phyloP scores from a whole-genome alignment of 495 filamentous ascomycete species.

The Apodospora peruviana region DNA sequence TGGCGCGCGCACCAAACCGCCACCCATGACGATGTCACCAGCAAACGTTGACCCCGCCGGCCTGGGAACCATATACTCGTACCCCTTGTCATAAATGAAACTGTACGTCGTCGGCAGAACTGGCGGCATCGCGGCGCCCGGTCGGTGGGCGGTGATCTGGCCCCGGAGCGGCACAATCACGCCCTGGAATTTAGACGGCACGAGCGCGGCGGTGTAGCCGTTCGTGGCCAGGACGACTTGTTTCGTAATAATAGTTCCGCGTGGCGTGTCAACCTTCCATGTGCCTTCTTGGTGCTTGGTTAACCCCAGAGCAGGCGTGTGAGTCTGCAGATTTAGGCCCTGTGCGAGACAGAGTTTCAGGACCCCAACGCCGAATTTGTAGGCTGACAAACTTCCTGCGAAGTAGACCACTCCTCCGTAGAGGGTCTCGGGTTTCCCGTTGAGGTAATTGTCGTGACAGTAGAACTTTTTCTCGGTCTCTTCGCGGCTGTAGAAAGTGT shows the following conservation, averaged over 20 bases:
- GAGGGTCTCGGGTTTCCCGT: slow-evolving; percentile 28
- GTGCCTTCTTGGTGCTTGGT: neutral
- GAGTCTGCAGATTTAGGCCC: slow-evolving; percentile 57
- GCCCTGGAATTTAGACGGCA: slow-evolving; percentile 47
- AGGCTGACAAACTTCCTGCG: slow-evolving; percentile 60
- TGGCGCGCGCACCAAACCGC: slow-evolving; percentile 49
- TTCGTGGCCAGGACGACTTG: slow-evolving; percentile 67
- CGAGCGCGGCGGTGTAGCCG: slow-evolving; percentile 59
- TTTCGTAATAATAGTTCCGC: slow-evolving; percentile 47
- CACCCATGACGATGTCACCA: slow-evolving; percentile 66
- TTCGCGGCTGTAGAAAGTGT: slow-evolving; percentile 37
- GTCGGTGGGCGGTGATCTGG: slow-evolving; percentile 60
- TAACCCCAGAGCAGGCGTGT: slow-evolving; percentile 45
- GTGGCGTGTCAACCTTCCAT: slow-evolving; percentile 47
- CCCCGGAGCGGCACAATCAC: slow-evolving; percentile 61
- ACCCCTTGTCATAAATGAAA: slow-evolving; percentile 54
- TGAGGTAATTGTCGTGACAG: slow-evolving; percentile 18
- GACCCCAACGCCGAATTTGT: slow-evolving; percentile 58
- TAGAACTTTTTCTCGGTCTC: slow-evolving; percentile 45
- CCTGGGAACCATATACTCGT: slow-evolving; percentile 63
- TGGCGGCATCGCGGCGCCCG: slow-evolving; percentile 40
- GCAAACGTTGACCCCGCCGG: slow-evolving; percentile 37
- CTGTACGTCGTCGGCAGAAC: slow-evolving; percentile 50
- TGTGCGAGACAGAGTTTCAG: slow-evolving; percentile 45
- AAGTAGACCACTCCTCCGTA: slow-evolving; percentile 52